These are phyloP conservation scores for Trichophyton rubrum DNA, from an alignment of 2,329 filamentous ascomycete genomes.

Conservation along the genomic window DNA sequence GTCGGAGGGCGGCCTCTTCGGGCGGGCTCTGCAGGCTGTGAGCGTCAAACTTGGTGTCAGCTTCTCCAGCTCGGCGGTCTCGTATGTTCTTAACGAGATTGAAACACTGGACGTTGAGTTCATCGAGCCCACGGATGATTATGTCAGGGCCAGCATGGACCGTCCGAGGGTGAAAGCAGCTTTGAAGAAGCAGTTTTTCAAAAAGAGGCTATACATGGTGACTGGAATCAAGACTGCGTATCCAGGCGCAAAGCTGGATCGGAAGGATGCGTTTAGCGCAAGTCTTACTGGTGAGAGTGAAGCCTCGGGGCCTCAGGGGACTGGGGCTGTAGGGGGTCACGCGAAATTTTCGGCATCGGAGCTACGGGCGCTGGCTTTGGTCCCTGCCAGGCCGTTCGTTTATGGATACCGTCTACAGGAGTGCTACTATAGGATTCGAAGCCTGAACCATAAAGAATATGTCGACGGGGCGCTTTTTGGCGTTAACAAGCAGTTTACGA, in stretches of 20 bases:
- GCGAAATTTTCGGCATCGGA: background rate
- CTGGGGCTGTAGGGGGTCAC: background rate
- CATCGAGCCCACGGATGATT: background rate
- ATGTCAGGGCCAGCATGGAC: background rate
- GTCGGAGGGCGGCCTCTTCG: background rate
- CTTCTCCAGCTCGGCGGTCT: background rate
- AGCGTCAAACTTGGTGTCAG: background rate
- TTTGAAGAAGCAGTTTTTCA: background rate
- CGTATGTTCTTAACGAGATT: background rate
- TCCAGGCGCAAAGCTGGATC: background rate
- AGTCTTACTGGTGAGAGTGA: background rate
- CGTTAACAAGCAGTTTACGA: background rate
- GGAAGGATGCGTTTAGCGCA: background rate
- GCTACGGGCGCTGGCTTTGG: background rate
- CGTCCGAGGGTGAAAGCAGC: background rate
- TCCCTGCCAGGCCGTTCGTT: background rate
- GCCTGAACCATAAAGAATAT: background rate
- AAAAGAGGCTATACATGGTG: background rate
- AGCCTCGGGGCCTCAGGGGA: background rate
- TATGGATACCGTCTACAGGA: background rate
- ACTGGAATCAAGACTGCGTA: background rate
- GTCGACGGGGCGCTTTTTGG: background rate
- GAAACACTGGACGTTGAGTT: background rate
- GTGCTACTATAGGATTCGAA: background rate
- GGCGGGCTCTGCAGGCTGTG: background rate